Evolutionary conservation across 371 early-diverging fungal species (phyloP), one percentile per base, ranked within the genome.

Genomic region (Dentiscutata heterogama): DNA sequence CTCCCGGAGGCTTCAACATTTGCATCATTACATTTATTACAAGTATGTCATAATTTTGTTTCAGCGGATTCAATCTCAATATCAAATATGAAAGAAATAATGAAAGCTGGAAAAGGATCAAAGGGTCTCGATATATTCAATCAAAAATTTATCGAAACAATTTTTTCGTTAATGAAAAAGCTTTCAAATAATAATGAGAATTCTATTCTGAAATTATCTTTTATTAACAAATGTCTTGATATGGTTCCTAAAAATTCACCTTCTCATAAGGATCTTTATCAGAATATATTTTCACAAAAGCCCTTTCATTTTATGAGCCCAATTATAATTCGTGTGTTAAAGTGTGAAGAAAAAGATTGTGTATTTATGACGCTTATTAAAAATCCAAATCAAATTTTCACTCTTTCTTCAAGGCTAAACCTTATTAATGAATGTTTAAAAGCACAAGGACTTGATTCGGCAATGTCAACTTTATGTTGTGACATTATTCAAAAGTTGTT

Each of bases 401-500:
- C 31, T 10, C 39, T 29, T 14, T 82, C 82, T 39, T 27, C 64
- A 56, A 51, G 68, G 22, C 39, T 82, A 53, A 20, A 82, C 18
- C 18, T 75, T 27, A 61, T 82, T 25, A 76, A 74, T 31, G 29
- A 64, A n/a, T 75, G 75, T 25, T 67, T 82, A 18, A 50, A 50
- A 63, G 8, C 18, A 8, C 20, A 73, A 42, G 64, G 27, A 25
- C 25, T 42, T 20, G 22, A 82, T 46, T 77, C 82, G 6, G 3
- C 16, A 67, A 68, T 82, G 25, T 16, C 78, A n/a, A 50, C 78
- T 11, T 58, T 82, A 42, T 77, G 67, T 29, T 80, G 64, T 51
- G 82, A 82, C 53, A 56, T 65, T 25, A 61, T 82, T 35, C 78
- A 76, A 31, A 53, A 82, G 60, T 10, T 16, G 35, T 82, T 65